A percentile compares a stretch with the other conserved stretches of the same genome.
phyloP scores from a whole-genome alignment of 139 green algal species.

The Chlamydomonas sp. region DNA sequence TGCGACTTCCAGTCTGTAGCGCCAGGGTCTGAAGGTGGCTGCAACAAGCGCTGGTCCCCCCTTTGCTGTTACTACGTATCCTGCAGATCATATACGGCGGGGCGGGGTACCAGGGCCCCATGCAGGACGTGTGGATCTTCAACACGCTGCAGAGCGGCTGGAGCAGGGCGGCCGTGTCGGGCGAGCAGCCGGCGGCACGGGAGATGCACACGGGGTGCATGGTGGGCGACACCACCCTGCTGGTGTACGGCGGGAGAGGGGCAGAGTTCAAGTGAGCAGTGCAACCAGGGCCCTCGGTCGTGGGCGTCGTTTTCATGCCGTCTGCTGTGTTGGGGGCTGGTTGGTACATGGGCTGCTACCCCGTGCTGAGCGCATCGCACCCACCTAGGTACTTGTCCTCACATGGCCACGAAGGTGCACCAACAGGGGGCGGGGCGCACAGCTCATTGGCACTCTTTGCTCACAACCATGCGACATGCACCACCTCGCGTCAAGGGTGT shows the following conservation, averaged over 20 bases:
- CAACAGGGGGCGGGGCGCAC: not conserved
- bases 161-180: constrained; percentile 33
- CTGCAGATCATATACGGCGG: constrained; percentile 74
- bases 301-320: no score
- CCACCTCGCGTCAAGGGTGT: no score
- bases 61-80: not conserved
- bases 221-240: constrained; percentile 52
- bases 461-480: no score
- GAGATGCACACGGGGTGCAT: constrained; percentile 75
- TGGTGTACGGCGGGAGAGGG: constrained; percentile 69
- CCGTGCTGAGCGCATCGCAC: no score
- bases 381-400: no score
- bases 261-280: constrained; percentile 50
- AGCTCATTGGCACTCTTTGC: no score
- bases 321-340: no score
- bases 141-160: constrained; percentile 49
- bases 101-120: constrained; percentile 61
- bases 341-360: no score
- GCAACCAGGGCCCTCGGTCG: no score
- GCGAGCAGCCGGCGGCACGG: constrained; percentile 37
- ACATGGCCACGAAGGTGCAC: not conserved
- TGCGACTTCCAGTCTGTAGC: no score
- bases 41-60: no score
- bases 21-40: no score
- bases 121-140: constrained; percentile 75